phyloP scores from a whole-genome alignment of 2,329 filamentous ascomycete genomes.

The Pyricularia pennisetigena region DNA sequence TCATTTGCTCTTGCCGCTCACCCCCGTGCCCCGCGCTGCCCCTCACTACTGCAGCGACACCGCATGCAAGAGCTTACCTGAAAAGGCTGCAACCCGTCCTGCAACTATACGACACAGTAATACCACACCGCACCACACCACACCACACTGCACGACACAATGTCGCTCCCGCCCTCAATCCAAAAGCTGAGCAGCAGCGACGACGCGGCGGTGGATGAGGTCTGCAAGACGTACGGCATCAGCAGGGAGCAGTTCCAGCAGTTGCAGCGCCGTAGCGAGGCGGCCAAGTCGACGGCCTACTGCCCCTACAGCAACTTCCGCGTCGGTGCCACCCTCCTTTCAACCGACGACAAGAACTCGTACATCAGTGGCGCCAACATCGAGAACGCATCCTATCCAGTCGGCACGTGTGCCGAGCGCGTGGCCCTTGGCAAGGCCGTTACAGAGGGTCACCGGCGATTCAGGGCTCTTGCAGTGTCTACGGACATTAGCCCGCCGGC shows the following conservation, averaged over 20 bases:
- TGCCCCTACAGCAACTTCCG: conserved; percentile 91
- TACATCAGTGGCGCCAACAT: conserved; percentile 74
- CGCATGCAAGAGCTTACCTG: neutral
- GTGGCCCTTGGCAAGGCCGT: conserved; percentile 81
- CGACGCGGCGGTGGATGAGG: conserved; percentile 13
- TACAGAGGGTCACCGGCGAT: conserved; percentile 41
- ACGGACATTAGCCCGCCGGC: conserved; percentile 64
- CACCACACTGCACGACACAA: neutral
- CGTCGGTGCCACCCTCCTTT: conserved; percentile 65
- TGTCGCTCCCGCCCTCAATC: neutral
- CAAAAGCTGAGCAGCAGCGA: conserved; percentile 10
- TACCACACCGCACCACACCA: neutral
- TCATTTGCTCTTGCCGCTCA: neutral
- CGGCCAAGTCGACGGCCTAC: conserved; percentile 72
- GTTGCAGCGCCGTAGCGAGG: conserved; percentile 52
- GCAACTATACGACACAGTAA: neutral
- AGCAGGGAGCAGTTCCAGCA: conserved; percentile 52
- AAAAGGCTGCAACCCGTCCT: neutral
- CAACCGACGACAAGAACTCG: conserved; percentile 13
- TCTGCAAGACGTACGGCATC: conserved; percentile 36
- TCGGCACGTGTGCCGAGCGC: conserved; percentile 91
- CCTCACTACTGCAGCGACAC: neutral
- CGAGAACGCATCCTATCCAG: conserved; percentile 88
- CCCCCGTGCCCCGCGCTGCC: neutral
- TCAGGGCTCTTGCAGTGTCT: conserved; percentile 75